Evolutionary conservation across 768 basidiomycete species (phyloP).

Genomic region (Boletus barrowsii): DNA sequence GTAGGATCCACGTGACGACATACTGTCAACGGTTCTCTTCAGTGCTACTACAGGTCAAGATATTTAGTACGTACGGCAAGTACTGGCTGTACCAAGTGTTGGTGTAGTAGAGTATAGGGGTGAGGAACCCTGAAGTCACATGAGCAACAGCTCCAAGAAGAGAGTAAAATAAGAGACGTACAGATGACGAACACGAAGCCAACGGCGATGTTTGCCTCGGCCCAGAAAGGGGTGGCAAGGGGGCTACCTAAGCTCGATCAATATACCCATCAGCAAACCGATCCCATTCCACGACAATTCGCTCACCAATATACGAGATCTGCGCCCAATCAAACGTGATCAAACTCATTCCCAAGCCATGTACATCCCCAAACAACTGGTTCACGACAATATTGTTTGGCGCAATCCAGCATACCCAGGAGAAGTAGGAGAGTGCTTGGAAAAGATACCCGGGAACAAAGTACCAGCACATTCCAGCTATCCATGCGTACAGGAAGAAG

Average conservation of each 20-base stretch:
- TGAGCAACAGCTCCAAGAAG: conserved; percentile 54
- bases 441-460: conserved; percentile 75
- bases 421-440: conserved; percentile 59
- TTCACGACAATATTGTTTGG: conserved; percentile 70
- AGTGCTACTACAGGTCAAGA: neutral
- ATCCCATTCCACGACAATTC: neutral
- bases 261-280: neutral
- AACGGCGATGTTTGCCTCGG: conserved; percentile 62
- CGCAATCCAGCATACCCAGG: conserved; percentile 63
- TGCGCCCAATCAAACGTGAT: conserved; percentile 83
- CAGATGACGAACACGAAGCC: conserved; percentile 73
- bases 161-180: conserved; percentile 30
- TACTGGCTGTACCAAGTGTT: conserved; percentile 59
- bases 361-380: conserved; percentile 65
- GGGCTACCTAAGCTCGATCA: conserved; percentile 36
- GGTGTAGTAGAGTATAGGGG: conserved; percentile 64
- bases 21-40: conserved; percentile 28
- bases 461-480: conserved; percentile 40
- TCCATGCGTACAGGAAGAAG: conserved; percentile 47
- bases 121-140: conserved; percentile 45
- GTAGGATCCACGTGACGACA: conserved; percentile 63
- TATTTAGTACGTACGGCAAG: conserved; percentile 44
- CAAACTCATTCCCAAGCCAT: conserved; percentile 63
- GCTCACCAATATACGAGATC: conserved; percentile 38
- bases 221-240: conserved; percentile 82